A percentile compares a stretch with the other conserved stretches of the same genome.
phyloP scores from a whole-genome alignment of 805 yeast species.

The Candida ulmi region DNA sequence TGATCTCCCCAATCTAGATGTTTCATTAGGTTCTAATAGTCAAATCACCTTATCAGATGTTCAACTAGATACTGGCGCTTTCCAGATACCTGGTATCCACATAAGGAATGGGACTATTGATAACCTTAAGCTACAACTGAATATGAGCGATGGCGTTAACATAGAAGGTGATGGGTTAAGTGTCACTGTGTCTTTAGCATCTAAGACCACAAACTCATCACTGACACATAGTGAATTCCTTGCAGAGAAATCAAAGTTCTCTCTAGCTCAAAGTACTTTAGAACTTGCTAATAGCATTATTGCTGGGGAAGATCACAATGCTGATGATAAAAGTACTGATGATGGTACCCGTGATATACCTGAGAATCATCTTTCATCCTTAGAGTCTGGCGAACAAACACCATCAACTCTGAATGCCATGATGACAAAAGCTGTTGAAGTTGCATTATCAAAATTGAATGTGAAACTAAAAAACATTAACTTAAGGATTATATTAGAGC shows the following conservation, averaged over 20 bases:
- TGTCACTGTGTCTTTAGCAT: slow-evolving; percentile 35
- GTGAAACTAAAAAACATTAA: slow-evolving; percentile 42
- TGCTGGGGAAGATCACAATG: slow-evolving; percentile 19
- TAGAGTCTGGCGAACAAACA: slow-evolving; percentile 8
- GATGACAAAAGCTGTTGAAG: slow-evolving; percentile 60
- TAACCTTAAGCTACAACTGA: slow-evolving; percentile 50
- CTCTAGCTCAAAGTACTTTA: slow-evolving; percentile 67
- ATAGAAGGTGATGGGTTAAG: slow-evolving; percentile 53
- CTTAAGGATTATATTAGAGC: slow-evolving; percentile 45
- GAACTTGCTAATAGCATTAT: slow-evolving; percentile 56
- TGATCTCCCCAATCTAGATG: slow-evolving; percentile 76
- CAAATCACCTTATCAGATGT: slow-evolving; percentile 53
- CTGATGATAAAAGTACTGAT: slow-evolving; percentile 11
- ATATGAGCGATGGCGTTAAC: slow-evolving; percentile 66
- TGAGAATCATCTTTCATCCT: slow-evolving; percentile 3
- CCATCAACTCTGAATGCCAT: slow-evolving; percentile 44
- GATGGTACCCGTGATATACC: slow-evolving; percentile 14
- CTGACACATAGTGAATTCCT: slow-evolving; percentile 11
- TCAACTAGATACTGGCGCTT: slow-evolving; percentile 64
- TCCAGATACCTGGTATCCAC: slow-evolving; percentile 58
- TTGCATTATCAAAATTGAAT: slow-evolving; percentile 57
- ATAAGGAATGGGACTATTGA: slow-evolving; percentile 58
- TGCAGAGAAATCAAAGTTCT: slow-evolving; percentile 34
- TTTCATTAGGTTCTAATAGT: slow-evolving; percentile 58
- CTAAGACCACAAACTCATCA: background rate